These are phyloP conservation scores for Pyrenophora seminiperda DNA, from an alignment of 2,329 filamentous ascomycete species.

Conservation along the genomic window DNA sequence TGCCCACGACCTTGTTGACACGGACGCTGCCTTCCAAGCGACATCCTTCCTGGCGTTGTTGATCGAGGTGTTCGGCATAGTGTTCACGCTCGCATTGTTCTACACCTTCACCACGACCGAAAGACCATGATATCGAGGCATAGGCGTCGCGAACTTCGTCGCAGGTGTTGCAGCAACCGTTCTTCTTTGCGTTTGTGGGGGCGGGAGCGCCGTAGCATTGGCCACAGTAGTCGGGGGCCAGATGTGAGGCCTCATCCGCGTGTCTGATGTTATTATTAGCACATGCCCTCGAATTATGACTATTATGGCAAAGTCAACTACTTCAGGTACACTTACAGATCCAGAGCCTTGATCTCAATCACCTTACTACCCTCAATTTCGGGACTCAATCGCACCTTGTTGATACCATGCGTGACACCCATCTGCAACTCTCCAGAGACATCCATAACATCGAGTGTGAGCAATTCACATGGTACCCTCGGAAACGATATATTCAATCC, in stretches of 20 bases:
- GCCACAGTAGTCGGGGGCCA: slow-evolving; percentile 92
- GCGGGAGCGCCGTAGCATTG: slow-evolving; percentile 85
- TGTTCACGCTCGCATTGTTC: slow-evolving; percentile 96
- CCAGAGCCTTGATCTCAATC: slow-evolving; percentile 46
- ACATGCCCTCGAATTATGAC: neutral
- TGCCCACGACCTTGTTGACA: slow-evolving; percentile 98
- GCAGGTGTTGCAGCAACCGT: slow-evolving; percentile 96
- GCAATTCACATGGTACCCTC: slow-evolving; percentile 87
- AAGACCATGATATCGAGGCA: slow-evolving; percentile 86
- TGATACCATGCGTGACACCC: slow-evolving; percentile 89
- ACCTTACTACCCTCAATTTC: slow-evolving; percentile 71
- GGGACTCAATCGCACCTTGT: slow-evolving; percentile 81
- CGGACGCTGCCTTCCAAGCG: slow-evolving; percentile 88
- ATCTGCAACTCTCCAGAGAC: slow-evolving; percentile 96
- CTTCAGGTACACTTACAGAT: slow-evolving; percentile 39
- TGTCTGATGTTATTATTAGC: slow-evolving; percentile 57
- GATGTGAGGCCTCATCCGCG: slow-evolving; percentile 70
- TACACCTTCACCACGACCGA: slow-evolving; percentile 87
- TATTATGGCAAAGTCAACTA: neutral
- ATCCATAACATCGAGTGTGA: slow-evolving; percentile 99
- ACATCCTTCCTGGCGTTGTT: slow-evolving; percentile 89
- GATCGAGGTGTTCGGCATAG: slow-evolving; percentile 85
- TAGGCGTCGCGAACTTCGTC: slow-evolving; percentile 97
- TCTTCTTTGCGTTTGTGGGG: slow-evolving; percentile 72
- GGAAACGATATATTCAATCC: slow-evolving; percentile 97